Evolutionary conservation across 2,329 filamentous ascomycete genomes (phyloP).

Genomic region (Aureobasidium pullulans): DNA sequence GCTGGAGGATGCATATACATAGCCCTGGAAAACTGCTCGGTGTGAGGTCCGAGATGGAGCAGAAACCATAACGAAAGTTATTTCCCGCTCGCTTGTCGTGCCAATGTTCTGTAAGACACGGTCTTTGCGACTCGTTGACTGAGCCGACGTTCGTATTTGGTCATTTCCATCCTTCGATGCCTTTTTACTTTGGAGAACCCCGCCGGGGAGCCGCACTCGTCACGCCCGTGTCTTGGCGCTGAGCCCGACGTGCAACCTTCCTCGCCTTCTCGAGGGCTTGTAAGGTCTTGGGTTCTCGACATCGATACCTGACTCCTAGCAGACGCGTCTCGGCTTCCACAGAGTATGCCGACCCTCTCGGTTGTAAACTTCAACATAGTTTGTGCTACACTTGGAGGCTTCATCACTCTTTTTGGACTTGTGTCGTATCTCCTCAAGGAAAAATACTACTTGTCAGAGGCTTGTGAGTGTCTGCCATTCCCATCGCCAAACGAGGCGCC

Average conservation of each 20-base stretch:
- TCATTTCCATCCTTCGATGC: not conserved
- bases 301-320: not conserved
- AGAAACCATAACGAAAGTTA: too few relatives aligned
- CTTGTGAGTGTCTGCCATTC: constrained; percentile 50
- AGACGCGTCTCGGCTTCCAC: not conserved
- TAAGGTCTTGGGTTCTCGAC: not conserved
- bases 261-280: not conserved
- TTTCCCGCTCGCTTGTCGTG: too few relatives aligned
- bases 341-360: constrained; percentile 52
- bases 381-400: constrained; percentile 72
- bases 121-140: too few relatives aligned
- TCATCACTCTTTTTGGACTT: constrained; percentile 81
- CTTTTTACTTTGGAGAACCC: too few relatives aligned
- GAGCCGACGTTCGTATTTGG: too few relatives aligned
- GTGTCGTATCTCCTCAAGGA: constrained; percentile 88
- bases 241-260: not conserved
- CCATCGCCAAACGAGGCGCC: not conserved
- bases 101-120: too few relatives aligned
- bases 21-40: too few relatives aligned
- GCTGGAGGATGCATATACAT: too few relatives aligned
- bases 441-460: constrained; percentile 84
- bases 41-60: too few relatives aligned
- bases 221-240: not conserved
- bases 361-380: constrained; percentile 78
- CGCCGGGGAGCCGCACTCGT: too few relatives aligned